Conservation (phyloP, 139 green algal genomes). For the Pleodorina starrii region DNA sequence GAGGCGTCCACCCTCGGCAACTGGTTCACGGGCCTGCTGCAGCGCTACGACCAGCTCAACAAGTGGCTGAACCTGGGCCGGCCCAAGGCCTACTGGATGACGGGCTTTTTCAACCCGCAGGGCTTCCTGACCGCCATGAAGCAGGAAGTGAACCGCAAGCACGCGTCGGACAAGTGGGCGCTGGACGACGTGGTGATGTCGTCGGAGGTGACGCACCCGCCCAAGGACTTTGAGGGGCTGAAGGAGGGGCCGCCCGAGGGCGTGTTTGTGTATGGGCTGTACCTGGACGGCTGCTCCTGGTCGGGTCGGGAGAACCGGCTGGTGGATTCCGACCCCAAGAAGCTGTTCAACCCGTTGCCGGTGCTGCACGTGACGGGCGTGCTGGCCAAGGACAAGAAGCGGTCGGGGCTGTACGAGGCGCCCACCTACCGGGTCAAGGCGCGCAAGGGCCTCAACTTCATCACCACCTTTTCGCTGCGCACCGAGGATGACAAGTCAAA, state of each 20-base stretch:
- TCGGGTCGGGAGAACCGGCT: constrained; percentile 85
- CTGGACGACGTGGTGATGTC: constrained; percentile 96
- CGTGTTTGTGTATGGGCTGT: constrained; percentile 95
- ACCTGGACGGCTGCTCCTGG: constrained; percentile 96
- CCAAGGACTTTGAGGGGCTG: constrained; percentile 88
- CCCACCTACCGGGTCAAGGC: constrained; percentile 90
- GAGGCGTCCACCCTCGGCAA: constrained; percentile 84
- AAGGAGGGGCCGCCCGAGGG: constrained; percentile 88
- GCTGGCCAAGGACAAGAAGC: constrained; percentile 85
- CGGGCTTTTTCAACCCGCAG: constrained; percentile 97
- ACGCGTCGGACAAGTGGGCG: constrained; percentile 94
- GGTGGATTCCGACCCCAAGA: constrained; percentile 94
- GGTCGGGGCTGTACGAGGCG: constrained; percentile 79
- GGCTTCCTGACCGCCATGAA: constrained; percentile 95
- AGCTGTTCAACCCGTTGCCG: constrained; percentile 90
- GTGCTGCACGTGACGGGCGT: constrained; percentile 92
- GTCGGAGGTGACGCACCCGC: constrained; percentile 88
- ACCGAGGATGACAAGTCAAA: constrained; percentile 87
- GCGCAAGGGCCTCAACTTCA: constrained; percentile 90
- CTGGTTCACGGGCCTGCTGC: constrained; percentile 92
- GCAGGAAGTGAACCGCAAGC: constrained; percentile 92
- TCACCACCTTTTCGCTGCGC: constrained; percentile 88
- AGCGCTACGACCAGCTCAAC: constrained; percentile 92
- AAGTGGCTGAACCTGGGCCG: constrained; percentile 92
- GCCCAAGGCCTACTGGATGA: constrained; percentile 94